Evolutionary conservation across 345 rosid genomes (phyloP), one percentile per base, ranked within the genome.

Genomic region (Populus deltoides): DNA sequence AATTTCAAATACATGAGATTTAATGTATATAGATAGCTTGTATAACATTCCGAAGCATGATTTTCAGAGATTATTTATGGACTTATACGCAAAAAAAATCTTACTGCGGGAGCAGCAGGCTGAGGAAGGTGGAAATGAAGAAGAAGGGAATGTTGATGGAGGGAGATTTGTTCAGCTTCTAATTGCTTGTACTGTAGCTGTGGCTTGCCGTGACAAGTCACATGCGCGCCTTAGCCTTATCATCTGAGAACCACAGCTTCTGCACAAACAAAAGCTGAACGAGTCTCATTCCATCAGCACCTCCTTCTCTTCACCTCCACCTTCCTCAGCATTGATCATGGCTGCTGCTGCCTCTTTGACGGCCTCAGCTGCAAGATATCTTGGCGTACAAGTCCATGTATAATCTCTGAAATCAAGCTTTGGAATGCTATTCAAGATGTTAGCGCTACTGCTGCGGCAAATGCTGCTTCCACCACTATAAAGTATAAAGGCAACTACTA

Each of bases 171-270:
- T 89, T 2, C 85, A 86, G 68, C 94, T 84, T 62, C 92, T 89
- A 66, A 78, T 85, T 8, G 81, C 89, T 43, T 89, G 90, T 51
- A 89, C 91, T 0, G 90, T 86, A 80, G 94, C 91, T 20, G 90
- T 89, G 77, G 90, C 90, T 70, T 89, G 89, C n/a, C 83, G 86
- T 0, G 88, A 90, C 77, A 89, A 85, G 72, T 29, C 75, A 25
- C 82, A 81, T 31, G 89, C 7, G 39, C 39, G 39, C 90, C 63
- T 87, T 90, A 1, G 75, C 85, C 11, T 73, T 88, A 38, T 81
- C 87, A 6, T 83, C 83, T 0, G 89, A 85, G 78, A 66, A 92
- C 94, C 36, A 91, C 91, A 5, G 92, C 94, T 70, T 91, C 92
- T 0, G 91, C 91, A 41, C 92, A 91, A 20, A 89, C 81, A 13